Base-by-base conservation (phyloP, 495 filamentous ascomycete species). In the Penicillium lividum region DNA sequence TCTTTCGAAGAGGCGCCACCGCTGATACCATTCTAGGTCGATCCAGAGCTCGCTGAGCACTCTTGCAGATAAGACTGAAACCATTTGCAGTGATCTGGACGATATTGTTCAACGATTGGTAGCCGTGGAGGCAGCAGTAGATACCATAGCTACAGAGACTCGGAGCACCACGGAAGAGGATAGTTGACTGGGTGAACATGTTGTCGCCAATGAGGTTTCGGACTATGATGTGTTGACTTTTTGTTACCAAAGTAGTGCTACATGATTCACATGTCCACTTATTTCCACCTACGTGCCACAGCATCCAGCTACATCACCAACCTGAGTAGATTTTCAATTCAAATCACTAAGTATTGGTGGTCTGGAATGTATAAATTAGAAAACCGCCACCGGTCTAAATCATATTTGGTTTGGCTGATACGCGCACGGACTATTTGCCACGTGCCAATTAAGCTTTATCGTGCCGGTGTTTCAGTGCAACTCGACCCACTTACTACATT, bases 11-110 rank as follows among this genome's bases (percentile, higher is more conserved):
- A 40, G 8, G n/a, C 10, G 13, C 9, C 36, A 40, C 36, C 36
- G 36, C 25, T 51, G 3, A 22, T 33, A 30, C n/a, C 22, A 10
- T 51, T 51, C 18, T 16, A 33, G 34, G 34, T 34, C 5, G 8
- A 31, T 51, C 15, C 48, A 51, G 22, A 18, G 30, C 29, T 51
- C 16, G 48, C 30, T 51, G 15, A 22, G 29, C 48, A 10, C 48
- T 51, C 29, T 16, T 52, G 16, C 33, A 40, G 36, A 40, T 40
- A 40, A 40, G 36, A 40, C 10, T 40, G 13, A n/a, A 40, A 40
- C 36, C 13, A 40, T 40, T 40, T 40, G 3, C 13, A 40, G 36
- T 40, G 36, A 40, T 40, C 36, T 40, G 13, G 36, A 40, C 8
- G 36, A 40, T n/a, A 40, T 40, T 40, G 13, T 40, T n/a, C 36